Evolutionary conservation across 352 stramenopile genomes (phyloP), one percentile per base, ranked within the genome.

Genomic region (Pythium sp.): DNA sequence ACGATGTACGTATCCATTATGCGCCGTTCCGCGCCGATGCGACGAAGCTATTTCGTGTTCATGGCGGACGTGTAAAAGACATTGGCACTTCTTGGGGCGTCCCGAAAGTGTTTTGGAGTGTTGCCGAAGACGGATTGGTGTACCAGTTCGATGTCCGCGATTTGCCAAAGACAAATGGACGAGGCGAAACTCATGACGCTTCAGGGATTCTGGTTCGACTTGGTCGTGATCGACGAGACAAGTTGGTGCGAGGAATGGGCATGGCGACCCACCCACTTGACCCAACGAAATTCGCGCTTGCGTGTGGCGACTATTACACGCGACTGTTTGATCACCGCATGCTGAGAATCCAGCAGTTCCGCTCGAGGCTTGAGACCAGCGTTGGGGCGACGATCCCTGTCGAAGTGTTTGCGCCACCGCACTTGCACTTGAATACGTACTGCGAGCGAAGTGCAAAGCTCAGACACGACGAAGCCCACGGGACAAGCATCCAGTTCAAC

Each of bases 1-100:
- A 82, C 24, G 82, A 96, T 65, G 91, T 97, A 15, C 87, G 88
- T 20, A 78, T 97, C 54, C 89, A 96, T 64, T 94, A 93, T 57
- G 86, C 86, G 56, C 90, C 89, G 41, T 96, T 95, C 70, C 81
- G 69, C 6, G 71, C 77, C 6, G 77, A 86, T 53, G 74, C 75
- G 5, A 89, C 83, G 24, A 89, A 90, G 58, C 51, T 86, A 11
- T 94, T 91, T 61, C 76, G 77, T 8, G 76, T 92, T 24, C 91
- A 97, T 63, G 65, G 65, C 18, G 84, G 86, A 18, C 84, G 89
- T 38, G 88, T 96, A 26, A 95, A 97, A 71, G 87, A 95, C 53
- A 89, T 96, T 51, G 81, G 76, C 14, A 83, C 63, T 20, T 92
- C 85, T 0, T 80, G 65, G 32, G 82, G 76, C 1, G 84, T 91